Evolutionary conservation across 257 asterid species (phyloP).

Genomic region (Leptodermis oblonga): DNA sequence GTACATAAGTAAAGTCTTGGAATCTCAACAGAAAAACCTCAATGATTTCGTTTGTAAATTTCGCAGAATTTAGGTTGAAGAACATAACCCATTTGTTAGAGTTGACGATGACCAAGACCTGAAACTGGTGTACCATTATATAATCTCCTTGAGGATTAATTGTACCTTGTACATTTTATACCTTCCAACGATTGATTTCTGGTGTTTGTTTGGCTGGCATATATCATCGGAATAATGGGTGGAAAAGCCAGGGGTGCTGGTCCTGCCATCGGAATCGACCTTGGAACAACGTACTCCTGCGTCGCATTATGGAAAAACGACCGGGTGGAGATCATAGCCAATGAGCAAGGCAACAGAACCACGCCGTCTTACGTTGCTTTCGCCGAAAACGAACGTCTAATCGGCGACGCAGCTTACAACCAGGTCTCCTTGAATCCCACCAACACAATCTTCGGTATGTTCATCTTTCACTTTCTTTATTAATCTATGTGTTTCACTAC

Average conservation of each 20-base stretch:
- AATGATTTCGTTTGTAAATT: background rate
- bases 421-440: background rate
- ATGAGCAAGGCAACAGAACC: conserved; percentile 6
- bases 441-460: conserved; percentile 8
- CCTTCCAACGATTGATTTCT: background rate
- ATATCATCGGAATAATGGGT: background rate
- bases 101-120: background rate
- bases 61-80: background rate
- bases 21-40: background rate
- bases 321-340: conserved; percentile 1
- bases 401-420: conserved; percentile 4
- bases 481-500: too few relatives aligned
- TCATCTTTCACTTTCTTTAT: background rate
- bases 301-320: conserved; percentile 4
- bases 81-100: background rate
- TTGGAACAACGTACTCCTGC: conserved; percentile 5
- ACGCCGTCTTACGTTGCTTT: conserved; percentile 8
- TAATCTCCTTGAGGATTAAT: background rate
- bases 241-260: background rate
- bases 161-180: background rate
- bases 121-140: background rate
- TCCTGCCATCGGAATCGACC: conserved; percentile 9
- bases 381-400: background rate
- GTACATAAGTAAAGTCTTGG: background rate
- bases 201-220: background rate